Evolutionary conservation across 2,329 filamentous ascomycete genomes (phyloP).

Genomic region (Fusarium sp.): DNA sequence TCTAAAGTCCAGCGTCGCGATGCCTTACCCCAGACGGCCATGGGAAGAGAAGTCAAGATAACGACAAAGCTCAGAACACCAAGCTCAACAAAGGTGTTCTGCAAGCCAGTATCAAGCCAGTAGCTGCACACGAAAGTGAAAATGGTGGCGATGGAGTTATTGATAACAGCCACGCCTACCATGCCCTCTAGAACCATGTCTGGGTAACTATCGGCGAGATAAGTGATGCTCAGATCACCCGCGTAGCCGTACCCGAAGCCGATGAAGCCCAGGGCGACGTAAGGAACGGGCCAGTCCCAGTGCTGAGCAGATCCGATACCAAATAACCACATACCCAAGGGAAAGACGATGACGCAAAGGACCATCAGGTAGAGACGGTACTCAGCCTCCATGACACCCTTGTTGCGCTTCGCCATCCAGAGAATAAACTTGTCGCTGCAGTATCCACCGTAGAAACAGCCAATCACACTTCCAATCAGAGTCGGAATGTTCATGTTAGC

Average conservation of each 20-base stretch:
- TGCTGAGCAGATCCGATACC: conserved; percentile 63
- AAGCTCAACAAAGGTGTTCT: conserved; percentile 63
- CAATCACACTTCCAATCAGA: conserved; percentile 65
- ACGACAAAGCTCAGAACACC: conserved; percentile 63
- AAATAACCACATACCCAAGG: conserved; percentile 64
- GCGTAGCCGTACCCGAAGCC: conserved; percentile 70
- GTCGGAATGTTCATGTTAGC: conserved; percentile 70
- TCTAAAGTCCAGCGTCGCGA: conserved; percentile 60
- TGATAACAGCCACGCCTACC: conserved; percentile 68
- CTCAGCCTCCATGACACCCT: conserved; percentile 66
- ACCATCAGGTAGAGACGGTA: conserved; percentile 64
- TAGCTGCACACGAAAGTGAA: conserved; percentile 64
- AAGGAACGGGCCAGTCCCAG: conserved; percentile 65
- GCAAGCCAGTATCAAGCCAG: conserved; percentile 61
- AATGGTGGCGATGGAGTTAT: conserved; percentile 65
- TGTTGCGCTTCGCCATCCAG: conserved; percentile 65
- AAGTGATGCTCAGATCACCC: conserved; percentile 66
- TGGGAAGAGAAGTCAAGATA: conserved; percentile 62
- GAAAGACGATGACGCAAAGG: conserved; percentile 62
- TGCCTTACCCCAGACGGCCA: conserved; percentile 66
- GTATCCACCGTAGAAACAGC: conserved; percentile 68
- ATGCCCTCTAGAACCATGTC: conserved; percentile 69
- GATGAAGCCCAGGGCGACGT: conserved; percentile 67
- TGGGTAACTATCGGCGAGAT: conserved; percentile 66
- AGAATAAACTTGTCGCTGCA: conserved; percentile 67